Evolutionary conservation across 805 yeast genomes (phyloP).

Genomic region (Candida coquimbonensis): DNA sequence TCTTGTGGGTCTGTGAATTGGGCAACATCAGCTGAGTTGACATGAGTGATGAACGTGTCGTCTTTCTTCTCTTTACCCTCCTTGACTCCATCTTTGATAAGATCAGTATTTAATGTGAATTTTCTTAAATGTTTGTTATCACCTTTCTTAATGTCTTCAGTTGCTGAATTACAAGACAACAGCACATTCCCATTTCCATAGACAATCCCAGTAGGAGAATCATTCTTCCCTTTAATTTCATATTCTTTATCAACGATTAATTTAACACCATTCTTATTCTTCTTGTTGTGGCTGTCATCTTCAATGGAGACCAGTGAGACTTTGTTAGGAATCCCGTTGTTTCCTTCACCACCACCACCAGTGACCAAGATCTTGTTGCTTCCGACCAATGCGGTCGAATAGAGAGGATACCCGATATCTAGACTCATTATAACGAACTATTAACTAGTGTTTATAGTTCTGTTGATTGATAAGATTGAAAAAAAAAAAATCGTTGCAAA

Average conservation of each 20-base stretch:
- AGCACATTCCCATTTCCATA: conserved; percentile 42
- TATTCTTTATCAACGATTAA: conserved; percentile 61
- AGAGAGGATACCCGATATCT: conserved; percentile 54
- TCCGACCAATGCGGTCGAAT: conserved; percentile 66
- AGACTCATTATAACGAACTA: background rate
- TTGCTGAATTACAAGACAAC: conserved; percentile 71
- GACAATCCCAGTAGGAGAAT: conserved; percentile 83
- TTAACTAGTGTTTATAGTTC: too few relatives aligned
- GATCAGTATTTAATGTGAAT: conserved; percentile 26
- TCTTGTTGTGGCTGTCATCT: conserved; percentile 17
- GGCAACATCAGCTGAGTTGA: conserved; percentile 43
- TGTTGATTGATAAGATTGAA: background rate
- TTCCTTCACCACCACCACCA: conserved; percentile 97
- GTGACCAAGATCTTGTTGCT: conserved; percentile 58
- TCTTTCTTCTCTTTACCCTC: conserved; percentile 26
- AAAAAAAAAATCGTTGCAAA: background rate
- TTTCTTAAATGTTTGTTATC: conserved; percentile 68
- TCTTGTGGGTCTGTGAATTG: conserved; percentile 43
- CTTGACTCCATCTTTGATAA: background rate
- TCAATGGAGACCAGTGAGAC: conserved; percentile 57
- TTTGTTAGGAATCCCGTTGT: conserved; percentile 82
- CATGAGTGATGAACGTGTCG: background rate
- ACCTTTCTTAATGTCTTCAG: conserved; percentile 49
- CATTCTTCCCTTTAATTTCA: conserved; percentile 56
- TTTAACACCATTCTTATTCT: conserved; percentile 9